Percentiles rank a stretch among this genome's conserved stretches.
These are phyloP conservation scores for Colletotrichum euphorbiae DNA, from an alignment of 2,329 filamentous ascomycete genomes.

Conservation along the genomic window DNA sequence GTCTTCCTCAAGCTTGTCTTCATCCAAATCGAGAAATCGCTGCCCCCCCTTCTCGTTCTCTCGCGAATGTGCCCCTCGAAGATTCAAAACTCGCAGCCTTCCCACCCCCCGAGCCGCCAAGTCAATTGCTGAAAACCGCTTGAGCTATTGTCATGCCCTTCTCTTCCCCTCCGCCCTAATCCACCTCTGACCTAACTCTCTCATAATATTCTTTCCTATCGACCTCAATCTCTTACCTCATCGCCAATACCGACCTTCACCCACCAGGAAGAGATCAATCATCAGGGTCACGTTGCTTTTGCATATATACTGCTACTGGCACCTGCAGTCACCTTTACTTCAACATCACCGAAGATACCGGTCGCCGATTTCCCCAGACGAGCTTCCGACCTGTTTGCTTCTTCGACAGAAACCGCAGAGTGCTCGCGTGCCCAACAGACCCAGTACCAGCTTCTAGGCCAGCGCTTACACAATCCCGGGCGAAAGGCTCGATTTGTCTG, in stretches of 20 bases:
- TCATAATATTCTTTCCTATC: slow-evolving; percentile 24
- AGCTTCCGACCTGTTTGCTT: slow-evolving; percentile 5
- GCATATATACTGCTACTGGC: slow-evolving; percentile 14
- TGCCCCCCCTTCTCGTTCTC: slow-evolving; percentile 21
- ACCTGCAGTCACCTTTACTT: slow-evolving; percentile 1
- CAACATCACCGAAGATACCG: slow-evolving; percentile 2
- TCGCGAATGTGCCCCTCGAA: slow-evolving; percentile 27
- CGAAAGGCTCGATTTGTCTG: slow-evolving; percentile 4
- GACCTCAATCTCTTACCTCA: slow-evolving; percentile 31
- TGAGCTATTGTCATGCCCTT: slow-evolving; percentile 28
- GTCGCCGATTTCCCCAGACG: slow-evolving; percentile 6
- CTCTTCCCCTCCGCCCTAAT: not conserved
- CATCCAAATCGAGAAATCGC: slow-evolving; percentile 36
- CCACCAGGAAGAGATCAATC: not conserved
- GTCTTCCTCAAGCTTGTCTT: slow-evolving; percentile 34
- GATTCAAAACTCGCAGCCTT: slow-evolving; percentile 39
- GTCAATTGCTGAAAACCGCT: not conserved
- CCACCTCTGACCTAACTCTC: slow-evolving; percentile 31
- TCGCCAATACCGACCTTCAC: not conserved
- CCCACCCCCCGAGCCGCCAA: slow-evolving; percentile 23
- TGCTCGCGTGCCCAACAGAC: slow-evolving; percentile 20
- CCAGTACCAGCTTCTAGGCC: not conserved
- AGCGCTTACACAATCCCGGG: slow-evolving; percentile 11
- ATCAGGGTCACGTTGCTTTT: slow-evolving; percentile 9
- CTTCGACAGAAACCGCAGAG: slow-evolving; percentile 2